Conservation (phyloP, 257 asterid genomes). For the Solanum lycopersicoides region DNA sequence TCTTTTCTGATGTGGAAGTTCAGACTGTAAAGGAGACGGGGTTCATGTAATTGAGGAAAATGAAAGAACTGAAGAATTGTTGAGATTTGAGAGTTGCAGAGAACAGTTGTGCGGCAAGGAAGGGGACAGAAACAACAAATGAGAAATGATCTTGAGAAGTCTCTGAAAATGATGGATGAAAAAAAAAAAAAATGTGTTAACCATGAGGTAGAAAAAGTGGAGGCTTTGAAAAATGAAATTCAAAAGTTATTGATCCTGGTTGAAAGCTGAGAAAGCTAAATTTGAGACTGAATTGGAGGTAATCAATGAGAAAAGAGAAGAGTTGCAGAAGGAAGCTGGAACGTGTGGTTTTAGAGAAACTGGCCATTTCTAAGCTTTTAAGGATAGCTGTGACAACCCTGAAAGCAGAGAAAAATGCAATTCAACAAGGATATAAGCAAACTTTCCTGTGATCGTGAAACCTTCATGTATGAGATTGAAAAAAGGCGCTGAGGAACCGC, state of each 20-base stretch:
- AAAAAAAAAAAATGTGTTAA: constrained; percentile 39
- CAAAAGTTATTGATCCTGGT: constrained; percentile 51
- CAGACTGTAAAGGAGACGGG: constrained; percentile 36
- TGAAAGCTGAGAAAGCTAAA: constrained; percentile 73
- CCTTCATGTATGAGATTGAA: constrained; percentile 60
- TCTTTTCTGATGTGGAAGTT: constrained; percentile 44
- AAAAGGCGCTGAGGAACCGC: constrained; percentile 55
- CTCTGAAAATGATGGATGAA: constrained; percentile 52
- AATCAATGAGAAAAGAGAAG: constrained; percentile 85
- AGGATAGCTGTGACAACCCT: constrained; percentile 69
- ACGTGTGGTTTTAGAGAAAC: constrained; percentile 65
- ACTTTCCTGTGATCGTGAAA: constrained; percentile 67
- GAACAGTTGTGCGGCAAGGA: constrained; percentile 36
- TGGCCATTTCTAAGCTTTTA: constrained; percentile 44
- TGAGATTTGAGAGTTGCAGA: constrained; percentile 40
- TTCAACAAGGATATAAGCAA: constrained; percentile 51
- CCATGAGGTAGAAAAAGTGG: constrained; percentile 54
- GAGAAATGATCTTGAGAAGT: constrained; percentile 53
- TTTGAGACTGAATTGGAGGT: constrained; percentile 90
- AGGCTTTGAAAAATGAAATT: constrained; percentile 70
- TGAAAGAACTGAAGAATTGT: constrained; percentile 43
- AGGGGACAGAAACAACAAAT: constrained; percentile 21
- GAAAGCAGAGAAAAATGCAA: constrained; percentile 54
- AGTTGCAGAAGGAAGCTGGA: constrained; percentile 65
- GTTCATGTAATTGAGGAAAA: constrained; percentile 32